phyloP scores from a whole-genome alignment of 1,284 basidiomycete species.

The Apiotrichum domesticum region DNA sequence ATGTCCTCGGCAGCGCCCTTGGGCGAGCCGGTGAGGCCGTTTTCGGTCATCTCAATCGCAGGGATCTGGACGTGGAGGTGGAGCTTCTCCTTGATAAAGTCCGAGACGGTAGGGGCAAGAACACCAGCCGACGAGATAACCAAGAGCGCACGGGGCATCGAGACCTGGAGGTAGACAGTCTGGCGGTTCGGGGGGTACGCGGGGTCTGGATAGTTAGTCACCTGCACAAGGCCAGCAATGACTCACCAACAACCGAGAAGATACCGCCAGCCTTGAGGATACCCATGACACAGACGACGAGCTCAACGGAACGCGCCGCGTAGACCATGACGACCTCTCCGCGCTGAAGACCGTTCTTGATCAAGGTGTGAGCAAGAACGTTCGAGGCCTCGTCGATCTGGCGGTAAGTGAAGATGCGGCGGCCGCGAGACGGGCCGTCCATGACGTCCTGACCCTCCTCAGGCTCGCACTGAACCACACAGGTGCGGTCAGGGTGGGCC shows the following conservation, averaged over 20 bases:
- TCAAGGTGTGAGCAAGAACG: conserved; percentile 82
- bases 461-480: conserved; percentile 69
- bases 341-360: conserved; percentile 76
- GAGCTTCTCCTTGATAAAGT: conserved; percentile 75
- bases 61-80: conserved; percentile 89
- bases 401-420: conserved; percentile 67
- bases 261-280: conserved; percentile 94
- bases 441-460: conserved; percentile 44
- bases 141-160: conserved; percentile 85
- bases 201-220: conserved; percentile 60
- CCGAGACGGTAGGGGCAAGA: conserved; percentile 74
- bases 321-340: conserved; percentile 99
- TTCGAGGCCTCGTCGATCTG: conserved; percentile 82
- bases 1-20: conserved; percentile 36
- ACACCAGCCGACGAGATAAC: conserved; percentile 86
- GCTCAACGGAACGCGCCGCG: conserved; percentile 90
- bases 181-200: conserved; percentile 94
- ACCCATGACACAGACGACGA: conserved; percentile 95
- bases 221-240: neutral
- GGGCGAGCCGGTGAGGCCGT: conserved; percentile 63
- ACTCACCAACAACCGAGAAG: conserved; percentile 91
- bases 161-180: conserved; percentile 91
- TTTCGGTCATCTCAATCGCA: conserved; percentile 68
- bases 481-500: conserved; percentile 67
- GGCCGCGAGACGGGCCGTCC: conserved; percentile 44